phyloP scores from a whole-genome alignment of 352 stramenopile genomes.

The Phytophthora capsici region DNA sequence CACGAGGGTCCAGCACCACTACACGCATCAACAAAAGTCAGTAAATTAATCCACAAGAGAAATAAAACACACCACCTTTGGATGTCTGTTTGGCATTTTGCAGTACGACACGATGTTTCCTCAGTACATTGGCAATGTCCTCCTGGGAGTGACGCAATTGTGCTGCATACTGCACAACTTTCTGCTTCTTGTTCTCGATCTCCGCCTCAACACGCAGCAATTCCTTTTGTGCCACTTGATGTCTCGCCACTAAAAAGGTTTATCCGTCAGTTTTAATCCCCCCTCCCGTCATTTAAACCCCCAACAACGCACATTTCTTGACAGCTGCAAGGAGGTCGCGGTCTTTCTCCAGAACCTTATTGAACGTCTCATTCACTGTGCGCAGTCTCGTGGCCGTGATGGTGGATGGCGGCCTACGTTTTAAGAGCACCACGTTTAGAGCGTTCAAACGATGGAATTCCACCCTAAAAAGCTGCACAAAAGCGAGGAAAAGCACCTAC shows the following conservation, averaged over 20 bases:
- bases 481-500: conserved; percentile 25
- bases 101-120: conserved; percentile 69
- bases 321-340: conserved; percentile 67
- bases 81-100: conserved; percentile 60
- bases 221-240: conserved; percentile 79
- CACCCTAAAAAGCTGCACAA: neutral
- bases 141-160: conserved; percentile 74
- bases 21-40: conserved; percentile 3
- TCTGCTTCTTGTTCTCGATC: conserved; percentile 74
- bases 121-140: conserved; percentile 69
- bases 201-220: conserved; percentile 60
- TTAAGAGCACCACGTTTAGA: conserved; percentile 2
- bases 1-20: conserved; percentile 70
- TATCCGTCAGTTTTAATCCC: neutral
- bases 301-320: conserved; percentile 66
- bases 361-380: conserved; percentile 80
- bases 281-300: neutral
- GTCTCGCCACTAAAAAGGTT: conserved; percentile 52
- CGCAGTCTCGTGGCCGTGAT: conserved; percentile 77
- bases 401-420: conserved; percentile 65
- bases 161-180: conserved; percentile 69
- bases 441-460: conserved; percentile 6
- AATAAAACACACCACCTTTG: conserved; percentile 43
- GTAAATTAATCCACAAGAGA: neutral
- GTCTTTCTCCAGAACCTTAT: conserved; percentile 81